Conservation (phyloP, 257 asterid genomes). For the Solanum raphanifolium region DNA sequence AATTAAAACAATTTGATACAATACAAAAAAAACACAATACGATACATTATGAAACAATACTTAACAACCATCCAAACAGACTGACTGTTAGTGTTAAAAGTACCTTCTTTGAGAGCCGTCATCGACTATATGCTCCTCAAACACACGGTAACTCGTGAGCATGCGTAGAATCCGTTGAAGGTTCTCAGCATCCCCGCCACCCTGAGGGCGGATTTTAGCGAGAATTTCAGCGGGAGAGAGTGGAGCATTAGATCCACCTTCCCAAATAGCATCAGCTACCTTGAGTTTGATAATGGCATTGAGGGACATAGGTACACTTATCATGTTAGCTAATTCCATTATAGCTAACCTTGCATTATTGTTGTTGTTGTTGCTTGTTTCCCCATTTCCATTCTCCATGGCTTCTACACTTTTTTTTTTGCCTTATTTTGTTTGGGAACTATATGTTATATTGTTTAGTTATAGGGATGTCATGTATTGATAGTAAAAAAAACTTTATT, state of each 20-base stretch:
- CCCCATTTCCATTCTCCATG: not conserved
- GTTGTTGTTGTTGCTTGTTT: not conserved
- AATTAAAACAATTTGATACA: too few species aligned
- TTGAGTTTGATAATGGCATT: constrained; percentile 18
- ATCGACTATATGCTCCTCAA: constrained; percentile 3
- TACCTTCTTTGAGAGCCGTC: constrained; percentile 12
- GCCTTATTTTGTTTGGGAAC: not conserved
- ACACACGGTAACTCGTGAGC: constrained; percentile 16
- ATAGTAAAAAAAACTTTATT: not conserved
- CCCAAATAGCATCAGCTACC: constrained; percentile 3
- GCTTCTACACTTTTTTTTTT: not conserved
- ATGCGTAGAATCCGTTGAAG: constrained; percentile 16
- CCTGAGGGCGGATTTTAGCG: not conserved
- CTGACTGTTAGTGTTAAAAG: not conserved
- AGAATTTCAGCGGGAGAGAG: constrained; percentile 17
- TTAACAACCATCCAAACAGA: too few species aligned
- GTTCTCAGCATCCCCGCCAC: constrained; percentile 7
- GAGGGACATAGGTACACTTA: constrained; percentile 19
- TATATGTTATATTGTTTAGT: not conserved
- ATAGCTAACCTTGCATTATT: constrained; percentile 4
- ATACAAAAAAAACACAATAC: too few species aligned
- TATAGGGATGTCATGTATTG: not conserved
- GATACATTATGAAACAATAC: too few species aligned
- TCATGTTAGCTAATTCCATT: constrained; percentile 25
- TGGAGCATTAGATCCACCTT: not conserved